A percentile compares a stretch with the other conserved stretches of the same genome.
Conservation (phyloP, 2,329 filamentous ascomycete species). For the Penicillium decumbens region DNA sequence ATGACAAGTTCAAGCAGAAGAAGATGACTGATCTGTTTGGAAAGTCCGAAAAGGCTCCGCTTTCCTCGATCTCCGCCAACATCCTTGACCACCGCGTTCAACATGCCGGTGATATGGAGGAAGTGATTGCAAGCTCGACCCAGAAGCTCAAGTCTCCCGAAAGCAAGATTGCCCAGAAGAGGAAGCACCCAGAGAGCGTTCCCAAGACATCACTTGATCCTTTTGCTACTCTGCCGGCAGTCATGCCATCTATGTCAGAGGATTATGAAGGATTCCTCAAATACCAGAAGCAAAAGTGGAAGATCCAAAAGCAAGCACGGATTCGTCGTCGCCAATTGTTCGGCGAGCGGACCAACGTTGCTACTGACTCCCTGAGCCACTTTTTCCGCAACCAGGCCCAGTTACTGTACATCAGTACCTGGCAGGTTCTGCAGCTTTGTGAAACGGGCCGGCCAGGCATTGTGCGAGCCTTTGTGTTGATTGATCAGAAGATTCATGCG, state of each 20-base stretch:
- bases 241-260: conserved; percentile 77
- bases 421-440: conserved; percentile 87
- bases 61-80: conserved; percentile 68
- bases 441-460: conserved; percentile 79
- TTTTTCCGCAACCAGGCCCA: conserved; percentile 92
- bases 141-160: conserved; percentile 63
- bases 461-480: conserved; percentile 82
- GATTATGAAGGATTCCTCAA: conserved; percentile 84
- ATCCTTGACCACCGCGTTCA: conserved; percentile 54
- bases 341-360: conserved; percentile 67
- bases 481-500: conserved; percentile 84
- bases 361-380: conserved; percentile 59
- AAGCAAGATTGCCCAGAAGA: conserved; percentile 57
- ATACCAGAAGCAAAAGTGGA: conserved; percentile 99
- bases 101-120: conserved; percentile 67
- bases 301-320: conserved; percentile 88
- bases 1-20: conserved; percentile 96
- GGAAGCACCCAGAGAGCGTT: conserved; percentile 66
- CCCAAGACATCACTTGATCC: conserved; percentile 64
- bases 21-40: conserved; percentile 93
- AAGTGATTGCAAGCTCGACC: conserved; percentile 61
- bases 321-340: conserved; percentile 84
- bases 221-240: conserved; percentile 72
- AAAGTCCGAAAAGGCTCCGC: conserved; percentile 56
- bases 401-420: conserved; percentile 81